A percentile compares a stretch with the other conserved stretches of the same genome.
Evolutionary conservation across 345 rosid species (phyloP).

Genomic region (Jatropha curcas): DNA sequence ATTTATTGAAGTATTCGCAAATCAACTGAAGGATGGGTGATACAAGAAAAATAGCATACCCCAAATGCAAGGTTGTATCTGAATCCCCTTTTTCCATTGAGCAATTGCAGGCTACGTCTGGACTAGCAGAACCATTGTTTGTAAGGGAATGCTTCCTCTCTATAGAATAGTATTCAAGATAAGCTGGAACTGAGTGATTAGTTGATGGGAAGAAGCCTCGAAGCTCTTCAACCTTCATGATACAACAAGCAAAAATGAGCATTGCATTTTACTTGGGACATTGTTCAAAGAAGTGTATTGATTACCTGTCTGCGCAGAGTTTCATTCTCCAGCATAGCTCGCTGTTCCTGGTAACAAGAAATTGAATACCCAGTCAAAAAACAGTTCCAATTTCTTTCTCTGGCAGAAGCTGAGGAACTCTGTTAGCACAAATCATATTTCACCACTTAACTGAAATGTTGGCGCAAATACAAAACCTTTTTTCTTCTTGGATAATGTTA

Average conservation of each 20-base stretch:
- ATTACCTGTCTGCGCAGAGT: constrained; percentile 82
- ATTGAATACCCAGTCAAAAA: not conserved
- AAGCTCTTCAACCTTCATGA: constrained; percentile 72
- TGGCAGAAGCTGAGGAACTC: not conserved
- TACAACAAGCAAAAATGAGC: not conserved
- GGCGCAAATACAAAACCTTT: not conserved
- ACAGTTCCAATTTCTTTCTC: not conserved
- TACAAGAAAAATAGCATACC: constrained; percentile 47
- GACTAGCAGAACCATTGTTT: constrained; percentile 34
- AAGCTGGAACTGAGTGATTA: constrained; percentile 42
- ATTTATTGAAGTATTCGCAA: not conserved
- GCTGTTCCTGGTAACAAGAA: constrained; percentile 61
- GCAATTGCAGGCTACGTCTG: constrained; percentile 40
- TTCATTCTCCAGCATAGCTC: constrained; percentile 81
- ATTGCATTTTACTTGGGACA: not conserved
- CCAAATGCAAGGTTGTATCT: constrained; percentile 80
- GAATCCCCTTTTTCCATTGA: constrained; percentile 61
- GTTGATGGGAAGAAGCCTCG: constrained; percentile 60
- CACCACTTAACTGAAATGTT: not conserved
- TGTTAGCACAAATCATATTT: not conserved
- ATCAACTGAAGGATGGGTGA: not conserved
- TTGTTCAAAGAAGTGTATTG: constrained; percentile 10
- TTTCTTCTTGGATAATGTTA: not conserved
- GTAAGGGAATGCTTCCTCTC: constrained; percentile 45
- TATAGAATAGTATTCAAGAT: constrained; percentile 53